Base-by-base conservation (phyloP, 2,329 filamentous ascomycete genomes). In the Ophiostoma quercus region DNA sequence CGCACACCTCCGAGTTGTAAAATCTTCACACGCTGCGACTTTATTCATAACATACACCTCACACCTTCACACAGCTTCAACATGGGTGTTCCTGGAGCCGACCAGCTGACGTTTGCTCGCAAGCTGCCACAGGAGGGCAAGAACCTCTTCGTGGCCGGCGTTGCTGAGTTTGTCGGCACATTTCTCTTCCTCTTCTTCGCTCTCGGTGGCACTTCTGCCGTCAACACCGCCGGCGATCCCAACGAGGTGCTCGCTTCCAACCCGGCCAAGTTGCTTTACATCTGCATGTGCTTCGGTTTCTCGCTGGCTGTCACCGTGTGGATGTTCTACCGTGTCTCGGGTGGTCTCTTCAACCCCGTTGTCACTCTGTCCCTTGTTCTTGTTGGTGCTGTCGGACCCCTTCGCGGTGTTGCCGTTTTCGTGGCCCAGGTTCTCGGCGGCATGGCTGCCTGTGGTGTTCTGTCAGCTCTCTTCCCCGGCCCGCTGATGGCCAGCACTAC, bases 381-480 rank as follows among this genome's bases (percentile, higher is more conserved):
- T 3, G 83, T 85, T 67, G 85, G 86, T 1, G 85, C 84, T 4
- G 79, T 90, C 62, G 80, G 80, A n/a, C 80, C 82, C 19, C 29
- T 85, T 1, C 84, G 87, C 5, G 84, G 82, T 5, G 72, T 82
- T 1, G 74, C 85, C 1, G 81, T 89, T 67, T 77, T 88, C 67
- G 77, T 82, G 5, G 82, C 85, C 1, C 88, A 91, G 75, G 74
- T 90, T 9, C 74, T 87, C 1, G 88, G 80, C 5, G 84, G 82
- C 6, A 88, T 90, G 63, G 82, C 84, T 1, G 84, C 88, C 1
- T 84, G 86, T 0, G 87, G 82, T 22, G 81, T 90, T 1, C 83
- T 86, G 1, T 81, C 83, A 43, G 84, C 80, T 1, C 79, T 90
- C 4, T 81, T 89, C n/a, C 87, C 88, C 0, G 86, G 85, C 0